Base-by-base conservation (phyloP, 257 asterid species). In the Gentiana dahurica region DNA sequence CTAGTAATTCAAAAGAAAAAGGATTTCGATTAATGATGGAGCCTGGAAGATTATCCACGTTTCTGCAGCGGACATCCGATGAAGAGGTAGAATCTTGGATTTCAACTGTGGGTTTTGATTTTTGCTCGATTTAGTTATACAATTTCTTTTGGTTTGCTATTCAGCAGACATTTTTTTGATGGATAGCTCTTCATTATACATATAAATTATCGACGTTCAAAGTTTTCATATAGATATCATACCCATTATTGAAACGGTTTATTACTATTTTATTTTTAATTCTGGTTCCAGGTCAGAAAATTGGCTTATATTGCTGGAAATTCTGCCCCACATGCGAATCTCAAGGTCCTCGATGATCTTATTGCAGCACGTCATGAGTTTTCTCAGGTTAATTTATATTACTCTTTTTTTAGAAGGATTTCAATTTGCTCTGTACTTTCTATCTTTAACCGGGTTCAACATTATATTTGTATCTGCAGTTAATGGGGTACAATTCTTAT, bases 291-390 rank as follows among this genome's bases (percentile, higher is more conserved):
- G 98, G 93, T 87, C 13, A 81, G 98, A 71, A 91, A 76, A 73
- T 68, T 78, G 74, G 90, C 94, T 60, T 91, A 91, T 72, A 54
- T 81, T 54, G 68, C 68, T 36, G 97, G 98, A 77, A 79, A 91
- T 71, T 85, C 98, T 48, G 74, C 72, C 12, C 95, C 98, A 52
- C 79, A 59, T 46, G 95, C 87, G 66, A 91, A 91, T 75, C 83
- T 87, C 71, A 70, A 53, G 45, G 94, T 85, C 59, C 94, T 91
- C 61, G 90, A 91, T 68, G 86, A 83, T 71, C 89, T 91, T 70
- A 81, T 87, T 71, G 84, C 89, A 24, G 82, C 94, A 36, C 94
- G 98, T 53, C 95, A 87, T 56, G 95, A 91, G 69, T 79, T 91
- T 68, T 77, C 98, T 51, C 84, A 87, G 98, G 95, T 91, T 69